phyloP scores from a whole-genome alignment of 2,329 filamentous ascomycete genomes.

The Penicillium hesseltinei region DNA sequence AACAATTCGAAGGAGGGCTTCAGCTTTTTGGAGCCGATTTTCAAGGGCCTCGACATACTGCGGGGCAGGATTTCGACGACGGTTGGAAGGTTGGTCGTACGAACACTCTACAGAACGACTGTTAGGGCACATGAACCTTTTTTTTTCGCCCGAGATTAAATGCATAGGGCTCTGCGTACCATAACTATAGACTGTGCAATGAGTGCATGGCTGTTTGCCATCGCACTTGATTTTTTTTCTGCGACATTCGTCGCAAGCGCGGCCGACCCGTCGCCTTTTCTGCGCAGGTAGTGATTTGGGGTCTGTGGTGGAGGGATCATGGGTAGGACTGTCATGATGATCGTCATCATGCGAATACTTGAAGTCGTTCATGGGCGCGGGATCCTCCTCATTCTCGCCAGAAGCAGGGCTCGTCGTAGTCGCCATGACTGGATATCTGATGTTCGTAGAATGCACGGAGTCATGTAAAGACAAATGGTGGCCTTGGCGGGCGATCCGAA shows the following conservation, averaged over 20 bases:
- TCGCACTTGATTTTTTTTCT: constrained; percentile 87
- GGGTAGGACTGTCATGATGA: constrained; percentile 15
- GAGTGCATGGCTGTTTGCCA: constrained; percentile 84
- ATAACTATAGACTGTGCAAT: constrained; percentile 98
- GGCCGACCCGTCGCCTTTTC: constrained; percentile 73
- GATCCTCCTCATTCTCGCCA: constrained; percentile 33
- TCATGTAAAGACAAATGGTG: constrained; percentile 22
- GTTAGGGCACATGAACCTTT: constrained; percentile 15
- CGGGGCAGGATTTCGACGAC: constrained; percentile 82
- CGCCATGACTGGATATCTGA: constrained; percentile 26
- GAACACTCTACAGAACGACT: constrained; percentile 69
- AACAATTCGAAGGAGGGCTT: constrained; percentile 73
- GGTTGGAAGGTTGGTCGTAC: constrained; percentile 91
- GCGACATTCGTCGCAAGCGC: constrained; percentile 78
- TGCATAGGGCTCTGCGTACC: constrained; percentile 56
- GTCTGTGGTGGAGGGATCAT: constrained; percentile 27
- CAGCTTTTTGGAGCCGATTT: constrained; percentile 75
- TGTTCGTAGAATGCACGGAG: constrained; percentile 13
- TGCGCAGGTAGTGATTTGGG: constrained; percentile 57
- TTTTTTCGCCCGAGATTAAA: background rate
- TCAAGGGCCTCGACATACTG: constrained; percentile 92
- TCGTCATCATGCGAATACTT: constrained; percentile 19
- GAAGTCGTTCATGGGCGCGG: constrained; percentile 15
- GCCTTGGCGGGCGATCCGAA: constrained; percentile 22
- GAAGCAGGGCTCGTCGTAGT: constrained; percentile 25